These are phyloP conservation scores for Huntiella moniliformis DNA, from an alignment of 2,329 filamentous ascomycete genomes.

Conservation along the genomic window DNA sequence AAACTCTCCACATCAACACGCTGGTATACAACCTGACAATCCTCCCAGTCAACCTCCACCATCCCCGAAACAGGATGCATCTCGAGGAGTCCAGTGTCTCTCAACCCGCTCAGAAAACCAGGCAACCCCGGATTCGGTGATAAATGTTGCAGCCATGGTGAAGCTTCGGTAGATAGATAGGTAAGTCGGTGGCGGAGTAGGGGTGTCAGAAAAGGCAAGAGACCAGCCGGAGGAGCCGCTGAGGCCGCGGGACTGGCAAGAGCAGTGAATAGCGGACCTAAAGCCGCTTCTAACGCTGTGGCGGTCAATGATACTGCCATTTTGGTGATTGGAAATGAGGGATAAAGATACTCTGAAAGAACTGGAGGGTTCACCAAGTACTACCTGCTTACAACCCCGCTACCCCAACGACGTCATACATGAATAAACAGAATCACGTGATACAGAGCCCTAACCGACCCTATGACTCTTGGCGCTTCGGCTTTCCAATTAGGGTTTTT, in stretches of 20 bases:
- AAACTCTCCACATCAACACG: conserved; percentile 60
- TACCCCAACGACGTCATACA: too few relatives aligned
- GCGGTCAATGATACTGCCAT: conserved; percentile 12
- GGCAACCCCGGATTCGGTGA: conserved; percentile 57
- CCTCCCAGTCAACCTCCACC: conserved; percentile 53
- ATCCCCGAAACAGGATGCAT: conserved; percentile 69
- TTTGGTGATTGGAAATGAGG: background rate
- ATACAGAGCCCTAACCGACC: too few relatives aligned
- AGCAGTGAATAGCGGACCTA: conserved; percentile 39
- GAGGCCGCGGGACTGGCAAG: conserved; percentile 41
- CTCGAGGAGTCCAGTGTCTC: conserved; percentile 44
- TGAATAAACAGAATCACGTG: too few relatives aligned
- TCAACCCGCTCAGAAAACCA: conserved; percentile 43
- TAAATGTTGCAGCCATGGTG: conserved; percentile 20
- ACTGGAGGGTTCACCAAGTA: too few relatives aligned
- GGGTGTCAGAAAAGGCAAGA: conserved; percentile 43
- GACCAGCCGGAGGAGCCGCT: conserved; percentile 33
- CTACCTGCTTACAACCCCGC: too few relatives aligned
- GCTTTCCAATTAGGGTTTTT: background rate
- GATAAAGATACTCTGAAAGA: too few relatives aligned
- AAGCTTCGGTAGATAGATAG: conserved; percentile 33
- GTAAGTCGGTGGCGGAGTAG: conserved; percentile 48
- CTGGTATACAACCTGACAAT: conserved; percentile 44
- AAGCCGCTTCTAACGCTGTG: conserved; percentile 27
- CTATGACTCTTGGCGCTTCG: too few relatives aligned